Evolutionary conservation across 2,329 filamentous ascomycete species (phyloP).

Genomic region (Fusarium sulawesiense): DNA sequence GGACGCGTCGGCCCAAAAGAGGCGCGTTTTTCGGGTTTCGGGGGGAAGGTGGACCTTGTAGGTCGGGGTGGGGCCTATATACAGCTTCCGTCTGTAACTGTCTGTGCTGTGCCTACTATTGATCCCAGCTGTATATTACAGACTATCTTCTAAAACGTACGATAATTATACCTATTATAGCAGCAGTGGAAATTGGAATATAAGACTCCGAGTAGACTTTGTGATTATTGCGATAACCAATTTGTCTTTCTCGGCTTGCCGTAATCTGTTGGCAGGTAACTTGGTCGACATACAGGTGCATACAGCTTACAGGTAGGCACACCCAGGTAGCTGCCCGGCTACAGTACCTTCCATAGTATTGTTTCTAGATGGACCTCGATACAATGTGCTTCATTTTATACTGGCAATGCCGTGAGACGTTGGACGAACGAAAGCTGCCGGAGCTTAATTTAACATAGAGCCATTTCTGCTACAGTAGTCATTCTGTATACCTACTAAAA

Average conservation of each 20-base stretch:
- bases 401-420: constrained; percentile 10
- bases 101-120: neutral
- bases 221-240: neutral
- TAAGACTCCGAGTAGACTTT: neutral
- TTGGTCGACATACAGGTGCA: neutral
- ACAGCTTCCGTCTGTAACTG: neutral
- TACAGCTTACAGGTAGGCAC: too few species aligned
- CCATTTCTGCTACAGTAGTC: neutral
- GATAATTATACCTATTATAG: neutral
- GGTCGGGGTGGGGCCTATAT: constrained; percentile 22
- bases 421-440: neutral
- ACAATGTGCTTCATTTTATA: neutral
- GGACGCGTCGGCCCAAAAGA: constrained; percentile 38
- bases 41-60: constrained; percentile 16
- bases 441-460: constrained; percentile 28
- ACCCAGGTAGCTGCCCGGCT: neutral
- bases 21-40: constrained; percentile 36
- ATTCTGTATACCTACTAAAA: neutral
- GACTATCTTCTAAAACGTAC: neutral
- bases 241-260: neutral
- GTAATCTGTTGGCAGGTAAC: neutral
- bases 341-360: neutral
- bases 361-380: neutral
- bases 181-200: neutral
- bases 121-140: neutral